Evolutionary conservation across 139 green algal genomes (phyloP).

Genomic region (Choricystis sp.): DNA sequence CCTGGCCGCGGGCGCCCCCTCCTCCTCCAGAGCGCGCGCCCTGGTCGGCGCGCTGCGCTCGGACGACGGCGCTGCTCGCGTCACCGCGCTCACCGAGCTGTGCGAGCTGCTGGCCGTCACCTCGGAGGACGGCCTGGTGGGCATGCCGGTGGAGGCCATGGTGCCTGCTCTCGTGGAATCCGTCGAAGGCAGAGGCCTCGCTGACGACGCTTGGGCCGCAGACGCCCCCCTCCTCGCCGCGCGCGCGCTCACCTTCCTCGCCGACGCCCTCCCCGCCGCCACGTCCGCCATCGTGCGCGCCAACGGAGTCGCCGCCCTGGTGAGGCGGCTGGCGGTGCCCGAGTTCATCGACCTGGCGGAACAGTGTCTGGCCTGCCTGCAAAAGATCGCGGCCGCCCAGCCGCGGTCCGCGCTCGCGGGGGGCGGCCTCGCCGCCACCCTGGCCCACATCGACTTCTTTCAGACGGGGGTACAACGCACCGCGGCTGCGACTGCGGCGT

Average conservation of each 20-base stretch:
- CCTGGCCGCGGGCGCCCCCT: no score
- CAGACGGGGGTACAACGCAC: conserved; percentile 78
- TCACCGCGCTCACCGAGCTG: neutral
- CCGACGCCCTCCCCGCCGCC: conserved; percentile 66
- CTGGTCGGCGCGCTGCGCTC: neutral
- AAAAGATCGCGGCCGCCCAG: conserved; percentile 34
- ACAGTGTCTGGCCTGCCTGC: conserved; percentile 41
- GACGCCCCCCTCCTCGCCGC: conserved; percentile 90
- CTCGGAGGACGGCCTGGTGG: neutral
- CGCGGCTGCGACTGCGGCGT: conserved; percentile 72
- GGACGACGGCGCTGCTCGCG: neutral
- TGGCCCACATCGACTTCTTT: conserved; percentile 96
- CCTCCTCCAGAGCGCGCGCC: neutral
- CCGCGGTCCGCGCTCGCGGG: conserved; percentile 43
- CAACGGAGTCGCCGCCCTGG: conserved; percentile 60
- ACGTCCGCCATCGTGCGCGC: conserved; percentile 66
- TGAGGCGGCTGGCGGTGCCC: conserved; percentile 66
- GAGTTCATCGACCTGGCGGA: conserved; percentile 98
- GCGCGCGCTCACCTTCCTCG: conserved; percentile 77
- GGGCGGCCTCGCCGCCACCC: conserved; percentile 67
- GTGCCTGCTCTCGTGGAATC: conserved; percentile 45
- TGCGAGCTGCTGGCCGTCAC: neutral
- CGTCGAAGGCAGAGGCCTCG: conserved; percentile 75
- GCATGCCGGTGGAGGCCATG: neutral
- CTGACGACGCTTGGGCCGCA: no score